These are phyloP conservation scores for Trichoderma aggressivum DNA, from an alignment of 2,329 filamentous ascomycete species.

Conservation along the genomic window DNA sequence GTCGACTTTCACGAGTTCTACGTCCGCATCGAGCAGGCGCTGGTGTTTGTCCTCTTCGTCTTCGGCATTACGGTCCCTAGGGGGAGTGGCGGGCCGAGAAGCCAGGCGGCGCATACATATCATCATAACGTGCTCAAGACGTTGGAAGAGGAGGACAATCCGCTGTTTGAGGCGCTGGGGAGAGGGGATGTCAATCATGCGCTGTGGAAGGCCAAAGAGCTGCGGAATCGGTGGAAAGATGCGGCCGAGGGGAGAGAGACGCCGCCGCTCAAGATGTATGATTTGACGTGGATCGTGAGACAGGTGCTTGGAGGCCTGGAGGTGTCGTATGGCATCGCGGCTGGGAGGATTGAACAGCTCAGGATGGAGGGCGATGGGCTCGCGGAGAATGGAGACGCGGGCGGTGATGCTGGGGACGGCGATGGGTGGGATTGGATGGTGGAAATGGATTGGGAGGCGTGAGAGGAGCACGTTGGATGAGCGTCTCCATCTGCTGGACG, in stretches of 20 bases:
- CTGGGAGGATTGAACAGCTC: conserved; percentile 39
- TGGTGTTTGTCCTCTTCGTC: conserved; percentile 64
- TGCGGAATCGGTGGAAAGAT: conserved; percentile 71
- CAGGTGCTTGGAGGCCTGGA: conserved; percentile 59
- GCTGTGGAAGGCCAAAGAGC: conserved; percentile 63
- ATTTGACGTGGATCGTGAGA: conserved; percentile 57
- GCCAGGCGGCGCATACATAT: conserved; percentile 49
- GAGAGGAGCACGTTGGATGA: not conserved
- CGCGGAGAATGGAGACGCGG: conserved; percentile 5
- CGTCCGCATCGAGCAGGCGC: conserved; percentile 65
- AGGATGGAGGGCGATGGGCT: conserved; percentile 34
- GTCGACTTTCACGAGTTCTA: conserved; percentile 77
- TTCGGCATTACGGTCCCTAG: conserved; percentile 54
- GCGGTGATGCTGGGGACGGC: conserved; percentile 19
- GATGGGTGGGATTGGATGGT: conserved; percentile 41
- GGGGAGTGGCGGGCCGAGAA: not conserved
- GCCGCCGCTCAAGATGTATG: conserved; percentile 53
- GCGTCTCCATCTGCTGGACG: not conserved
- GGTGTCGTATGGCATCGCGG: conserved; percentile 51
- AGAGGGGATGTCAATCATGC: conserved; percentile 53
- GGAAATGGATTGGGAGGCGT: conserved; percentile 40
- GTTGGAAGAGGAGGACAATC: conserved; percentile 54
- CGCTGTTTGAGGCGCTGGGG: conserved; percentile 56
- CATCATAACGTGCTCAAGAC: conserved; percentile 67
- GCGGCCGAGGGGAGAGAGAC: conserved; percentile 48